Base-by-base conservation (phyloP, 2,329 filamentous ascomycete species). In the Aspergillus sergii region DNA sequence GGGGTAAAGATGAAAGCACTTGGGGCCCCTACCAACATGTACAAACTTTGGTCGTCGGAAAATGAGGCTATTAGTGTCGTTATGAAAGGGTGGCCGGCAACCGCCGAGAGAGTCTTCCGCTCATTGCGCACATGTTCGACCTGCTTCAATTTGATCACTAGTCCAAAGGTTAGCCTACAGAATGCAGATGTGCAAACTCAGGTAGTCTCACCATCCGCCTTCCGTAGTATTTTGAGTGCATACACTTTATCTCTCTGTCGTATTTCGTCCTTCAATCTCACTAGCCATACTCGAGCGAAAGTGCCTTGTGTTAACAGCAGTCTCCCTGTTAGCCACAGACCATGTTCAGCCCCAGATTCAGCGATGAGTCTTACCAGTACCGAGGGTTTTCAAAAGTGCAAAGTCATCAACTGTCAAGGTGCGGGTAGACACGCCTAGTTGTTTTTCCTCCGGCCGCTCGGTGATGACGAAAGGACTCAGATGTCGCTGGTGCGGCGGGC, bases 91-190 rank as follows among this genome's bases (percentile, higher is more conserved):
- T 89, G 85, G 3, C 86, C 88, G 39, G 86, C 84, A 45, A 89
- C 87, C 43, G 84, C 84, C 39, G 85, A 84, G 23, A 90, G 83
- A 41, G 88, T 84, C 69, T 86, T 88, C 69, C 87, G 84, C 78
- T 90, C 88, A 76, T 89, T 89, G 67, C 86, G 85, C 55, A 89
- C 87, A 77, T 89, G 88, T 78, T 89, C 88, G 66, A 90, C 86
- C 71, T 90, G 88, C 80, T 90, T 89, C 70, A 89, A 78, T 63
- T 87, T 86, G 71, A 84, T 82, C 59, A 84, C 82, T 83, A 63
- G 57, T 39, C 16, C 39, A 4, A 36, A 21, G 9, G 30, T 62
- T 36, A 62, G 56, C 56, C 39, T 10, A 12, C 36, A 16, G n/a
- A 10, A 23, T n/a, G 28, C 3, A 21, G 5, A 57, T 0, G 16